phyloP scores from a whole-genome alignment of 805 yeast species.

The Lipomyces starkeyi region DNA sequence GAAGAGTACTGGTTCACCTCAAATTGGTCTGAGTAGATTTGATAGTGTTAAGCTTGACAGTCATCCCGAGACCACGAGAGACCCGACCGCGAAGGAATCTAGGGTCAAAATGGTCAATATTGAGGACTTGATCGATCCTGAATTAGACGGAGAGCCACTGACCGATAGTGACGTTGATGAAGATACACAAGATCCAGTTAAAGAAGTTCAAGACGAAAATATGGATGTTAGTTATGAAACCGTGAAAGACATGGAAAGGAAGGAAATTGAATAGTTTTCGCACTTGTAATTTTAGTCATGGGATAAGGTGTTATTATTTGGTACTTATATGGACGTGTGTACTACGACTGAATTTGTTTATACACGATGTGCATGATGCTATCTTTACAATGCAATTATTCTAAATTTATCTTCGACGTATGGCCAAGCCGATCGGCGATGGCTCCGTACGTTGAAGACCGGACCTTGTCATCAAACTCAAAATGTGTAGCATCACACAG shows the following conservation, averaged over 20 bases:
- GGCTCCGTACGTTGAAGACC: neutral
- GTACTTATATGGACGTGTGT: neutral
- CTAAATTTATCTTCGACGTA: no score
- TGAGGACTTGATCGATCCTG: constrained; percentile 31
- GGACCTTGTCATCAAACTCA: neutral
- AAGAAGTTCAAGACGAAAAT: neutral
- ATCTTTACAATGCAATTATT: no score
- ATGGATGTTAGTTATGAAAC: neutral
- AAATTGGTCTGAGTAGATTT: neutral
- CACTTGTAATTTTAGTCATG: neutral
- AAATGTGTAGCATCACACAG: neutral
- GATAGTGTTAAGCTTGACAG: constrained; percentile 1
- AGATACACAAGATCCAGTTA: neutral
- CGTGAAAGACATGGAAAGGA: neutral
- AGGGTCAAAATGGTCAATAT: neutral
- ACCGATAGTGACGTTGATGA: constrained; percentile 30
- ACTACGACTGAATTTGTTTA: neutral
- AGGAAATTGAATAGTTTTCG: neutral
- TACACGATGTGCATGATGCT: no score
- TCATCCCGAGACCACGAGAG: neutral
- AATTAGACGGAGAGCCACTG: constrained; percentile 37
- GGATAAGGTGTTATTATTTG: neutral
- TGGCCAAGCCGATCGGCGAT: neutral
- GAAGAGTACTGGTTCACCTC: neutral
- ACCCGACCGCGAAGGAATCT: neutral